Conservation (phyloP, 345 rosid species). For the Gossypium anomalum region DNA sequence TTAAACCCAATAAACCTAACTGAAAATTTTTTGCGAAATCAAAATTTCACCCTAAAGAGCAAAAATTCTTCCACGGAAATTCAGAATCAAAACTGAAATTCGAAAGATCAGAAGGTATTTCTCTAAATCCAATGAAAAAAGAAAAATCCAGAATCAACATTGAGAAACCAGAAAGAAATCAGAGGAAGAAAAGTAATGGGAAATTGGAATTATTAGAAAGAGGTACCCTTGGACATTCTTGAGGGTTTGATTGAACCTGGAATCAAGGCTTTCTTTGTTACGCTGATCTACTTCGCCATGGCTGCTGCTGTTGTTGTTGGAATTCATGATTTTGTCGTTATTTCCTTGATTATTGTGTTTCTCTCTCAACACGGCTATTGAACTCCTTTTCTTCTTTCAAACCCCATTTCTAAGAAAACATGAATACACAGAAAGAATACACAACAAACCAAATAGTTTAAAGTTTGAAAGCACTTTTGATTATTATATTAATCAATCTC, state of each 20-base stretch:
- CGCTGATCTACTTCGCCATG: constrained; percentile 14
- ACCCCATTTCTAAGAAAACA: not conserved
- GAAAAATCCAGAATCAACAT: constrained; percentile 18
- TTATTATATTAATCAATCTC: too few relatives aligned
- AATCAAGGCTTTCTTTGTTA: constrained; percentile 52
- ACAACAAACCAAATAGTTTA: not conserved
- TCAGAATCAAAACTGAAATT: constrained; percentile 9
- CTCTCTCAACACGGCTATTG: not conserved
- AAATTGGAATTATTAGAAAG: not conserved
- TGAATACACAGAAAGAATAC: not conserved
- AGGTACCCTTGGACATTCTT: constrained; percentile 84
- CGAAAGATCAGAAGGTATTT: constrained; percentile 14
- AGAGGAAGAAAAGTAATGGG: not conserved
- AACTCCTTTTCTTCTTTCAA: not conserved
- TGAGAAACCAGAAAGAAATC: not conserved
- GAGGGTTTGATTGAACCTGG: constrained; percentile 87
- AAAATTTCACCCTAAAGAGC: not conserved
- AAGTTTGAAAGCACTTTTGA: too few relatives aligned
- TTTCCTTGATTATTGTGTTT: constrained; percentile 4
- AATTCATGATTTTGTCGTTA: constrained; percentile 22
- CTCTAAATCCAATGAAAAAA: not conserved
- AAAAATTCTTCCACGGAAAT: not conserved
- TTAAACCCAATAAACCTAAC: not conserved
- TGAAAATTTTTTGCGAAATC: not conserved
- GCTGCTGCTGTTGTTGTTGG: constrained; percentile 21